phyloP scores from a whole-genome alignment of 2,329 filamentous ascomycete genomes.

The Sporothrix humicola region DNA sequence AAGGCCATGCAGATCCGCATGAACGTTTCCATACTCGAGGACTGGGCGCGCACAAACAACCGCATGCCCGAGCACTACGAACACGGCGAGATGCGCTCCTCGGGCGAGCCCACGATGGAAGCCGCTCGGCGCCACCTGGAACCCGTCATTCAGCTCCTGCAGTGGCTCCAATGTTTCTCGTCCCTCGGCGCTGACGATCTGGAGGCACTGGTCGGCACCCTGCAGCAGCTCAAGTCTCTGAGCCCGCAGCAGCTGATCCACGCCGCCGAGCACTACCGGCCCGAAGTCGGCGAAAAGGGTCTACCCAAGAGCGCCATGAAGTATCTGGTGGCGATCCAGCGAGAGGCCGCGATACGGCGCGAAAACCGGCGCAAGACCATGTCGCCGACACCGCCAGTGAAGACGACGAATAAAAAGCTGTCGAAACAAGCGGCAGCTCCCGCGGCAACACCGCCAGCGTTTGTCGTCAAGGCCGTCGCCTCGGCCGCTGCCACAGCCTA shows the following conservation, averaged over 20 bases:
- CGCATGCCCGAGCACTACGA: slow-evolving; percentile 95
- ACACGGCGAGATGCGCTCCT: slow-evolving; percentile 82
- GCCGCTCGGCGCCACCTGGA: slow-evolving; percentile 82
- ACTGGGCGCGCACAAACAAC: slow-evolving; percentile 94
- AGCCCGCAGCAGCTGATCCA: slow-evolving; percentile 90
- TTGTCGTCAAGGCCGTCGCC: slow-evolving; percentile 14
- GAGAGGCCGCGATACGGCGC: slow-evolving; percentile 68
- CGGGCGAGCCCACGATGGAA: slow-evolving; percentile 86
- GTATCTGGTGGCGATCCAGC: slow-evolving; percentile 80
- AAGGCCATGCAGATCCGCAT: slow-evolving; percentile 99
- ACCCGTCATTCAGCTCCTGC: slow-evolving; percentile 88
- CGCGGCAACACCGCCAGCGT: background rate
- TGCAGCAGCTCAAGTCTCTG: slow-evolving; percentile 85
- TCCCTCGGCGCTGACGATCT: slow-evolving; percentile 84
- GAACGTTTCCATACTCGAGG: slow-evolving; percentile 94
- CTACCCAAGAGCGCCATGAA: slow-evolving; percentile 87
- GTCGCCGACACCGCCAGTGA: slow-evolving; percentile 50
- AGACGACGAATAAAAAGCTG: slow-evolving; percentile 12
- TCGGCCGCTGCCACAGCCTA: slow-evolving; percentile 10
- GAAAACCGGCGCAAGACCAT: slow-evolving; percentile 56
- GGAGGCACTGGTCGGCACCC: slow-evolving; percentile 83
- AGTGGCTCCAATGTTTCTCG: slow-evolving; percentile 98
- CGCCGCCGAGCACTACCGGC: slow-evolving; percentile 87
- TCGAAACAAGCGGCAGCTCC: background rate
- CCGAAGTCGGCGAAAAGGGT: slow-evolving; percentile 93